Conservation (phyloP, 768 basidiomycete genomes). For the Rhodotorula taiwanensis region DNA sequence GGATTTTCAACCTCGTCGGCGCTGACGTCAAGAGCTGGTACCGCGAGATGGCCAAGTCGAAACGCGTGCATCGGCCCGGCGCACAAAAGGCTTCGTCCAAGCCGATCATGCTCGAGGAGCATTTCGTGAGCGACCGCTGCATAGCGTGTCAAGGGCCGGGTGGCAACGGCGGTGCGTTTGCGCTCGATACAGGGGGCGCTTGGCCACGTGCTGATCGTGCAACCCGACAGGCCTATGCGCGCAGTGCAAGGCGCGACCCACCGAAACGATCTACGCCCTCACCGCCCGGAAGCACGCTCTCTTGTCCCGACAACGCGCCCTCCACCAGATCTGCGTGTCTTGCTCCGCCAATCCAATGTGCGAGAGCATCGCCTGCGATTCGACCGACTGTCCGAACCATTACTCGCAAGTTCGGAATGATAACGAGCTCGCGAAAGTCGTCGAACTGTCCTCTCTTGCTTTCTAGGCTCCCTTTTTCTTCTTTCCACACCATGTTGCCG, state of each 20-base stretch:
- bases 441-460: not conserved
- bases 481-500: conserved; percentile 7
- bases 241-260: conserved; percentile 53
- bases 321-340: conserved; percentile 64
- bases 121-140: conserved; percentile 29
- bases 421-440: conserved; percentile 14
- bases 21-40: conserved; percentile 83
- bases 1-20: conserved; percentile 85
- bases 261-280: conserved; percentile 57
- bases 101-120: conserved; percentile 30
- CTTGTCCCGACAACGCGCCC: conserved; percentile 54
- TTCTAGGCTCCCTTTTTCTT: conserved; percentile 38
- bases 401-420: conserved; percentile 13
- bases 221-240: conserved; percentile 53
- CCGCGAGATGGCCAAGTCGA: conserved; percentile 60
- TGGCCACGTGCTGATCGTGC: not conserved
- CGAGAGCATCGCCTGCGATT: conserved; percentile 68
- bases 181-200: conserved; percentile 1
- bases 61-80: conserved; percentile 4
- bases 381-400: conserved; percentile 63
- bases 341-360: conserved; percentile 55
- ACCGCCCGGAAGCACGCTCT: conserved; percentile 53
- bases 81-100: not conserved
- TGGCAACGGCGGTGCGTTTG: conserved; percentile 11
- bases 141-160: conserved; percentile 11